Evolutionary conservation across 2,329 filamentous ascomycete genomes (phyloP), one percentile per base, ranked within the genome.

Genomic region (Fusarium graminum): DNA sequence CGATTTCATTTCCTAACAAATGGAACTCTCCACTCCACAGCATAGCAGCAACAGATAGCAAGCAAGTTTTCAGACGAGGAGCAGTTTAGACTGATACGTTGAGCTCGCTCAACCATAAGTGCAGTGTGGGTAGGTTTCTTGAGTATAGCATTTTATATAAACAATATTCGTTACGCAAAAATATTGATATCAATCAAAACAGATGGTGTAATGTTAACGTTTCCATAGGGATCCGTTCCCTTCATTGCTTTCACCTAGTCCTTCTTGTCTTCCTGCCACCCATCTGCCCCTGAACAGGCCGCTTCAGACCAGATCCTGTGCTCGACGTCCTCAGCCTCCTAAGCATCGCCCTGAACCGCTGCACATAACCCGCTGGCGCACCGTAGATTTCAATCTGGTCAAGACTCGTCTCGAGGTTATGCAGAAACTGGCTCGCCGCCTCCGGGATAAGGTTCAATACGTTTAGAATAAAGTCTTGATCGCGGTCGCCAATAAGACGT

Each of bases 381-480:
- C 76, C 77, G 40, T 76, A 69, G 11, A 71, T 58, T 22, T 74
- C 76, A 28, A 81, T 71, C 29, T 63, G 69, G 13, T 78, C 76
- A 8, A 76, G 68, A 8, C 77, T 66, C 32, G 53, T 67, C 52
- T 80, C 77, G 1, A 81, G 74, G n/a, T 64, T 73, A 45, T 80
- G 73, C 17, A 82, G 65, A 52, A 81, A 82, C 58, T 80, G 80
- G 45, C 75, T 79, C 40, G 82, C 79, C 12, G 78, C 78, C 43
- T 82, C 81, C 2, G 79, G 81, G 3, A 85, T 74, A 22, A 79
- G 71, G 16, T 72, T 73, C 6, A 87, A 76, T 9, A 80, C 77
- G 34, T 77, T 79, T 32, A 85, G 69, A 38, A 83, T 76, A 63
- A 86, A 86, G 65, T 77, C 75, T 7, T 69, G 66, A 49, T 82